Base-by-base conservation (phyloP, 495 filamentous ascomycete species). In the Aeminium ludgeri region DNA sequence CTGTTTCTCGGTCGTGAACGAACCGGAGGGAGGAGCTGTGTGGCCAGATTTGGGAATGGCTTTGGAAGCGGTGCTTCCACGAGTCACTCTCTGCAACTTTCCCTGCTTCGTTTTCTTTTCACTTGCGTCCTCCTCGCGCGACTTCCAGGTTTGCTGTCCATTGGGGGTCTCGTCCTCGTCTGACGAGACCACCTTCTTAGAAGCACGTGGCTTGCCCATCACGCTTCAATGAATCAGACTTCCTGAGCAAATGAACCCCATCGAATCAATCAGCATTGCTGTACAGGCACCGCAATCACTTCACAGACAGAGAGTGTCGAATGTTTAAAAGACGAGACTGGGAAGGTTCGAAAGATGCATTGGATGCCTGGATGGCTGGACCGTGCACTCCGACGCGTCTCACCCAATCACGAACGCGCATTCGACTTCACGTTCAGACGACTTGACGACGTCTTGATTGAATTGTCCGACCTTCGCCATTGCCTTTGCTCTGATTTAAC, bases 141-240 rank as follows among this genome's bases (percentile, higher is more conserved):
- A 41, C 12, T 20, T 19, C 11, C 15, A 17, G 10, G 33, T 18
- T 10, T 29, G n/a, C 16, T 23, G 2, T 37, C 11, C 15, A n/a
- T 39, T 35, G 31, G 25, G 31, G 16, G 36, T 45, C 11, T 50
- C 41, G 17, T 54, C 49, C 38, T 67, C 66, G 41, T 68, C 66
- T 15, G 64, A 68, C 17, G 62, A 62, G 12, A 62, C 28, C 12
- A 68, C 45, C 34, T 64, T 65, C 47, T 66, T 61, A 40, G 69
- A 62, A 11, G 59, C 45, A 36, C 68, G 67, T 52, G 61, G 63
- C 51, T 58, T 52, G 16, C 40, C 56, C 59, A 62, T 62, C 38
- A 54, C 46, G 46, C 49, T 34, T 7, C n/a, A 31, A 3, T 39
- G 43, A 8, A 27, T 11, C 20, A 2, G 5, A 30, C 23, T 40